phyloP scores from a whole-genome alignment of 164 flowering plant species.

The Euptelea pleiosperma region DNA sequence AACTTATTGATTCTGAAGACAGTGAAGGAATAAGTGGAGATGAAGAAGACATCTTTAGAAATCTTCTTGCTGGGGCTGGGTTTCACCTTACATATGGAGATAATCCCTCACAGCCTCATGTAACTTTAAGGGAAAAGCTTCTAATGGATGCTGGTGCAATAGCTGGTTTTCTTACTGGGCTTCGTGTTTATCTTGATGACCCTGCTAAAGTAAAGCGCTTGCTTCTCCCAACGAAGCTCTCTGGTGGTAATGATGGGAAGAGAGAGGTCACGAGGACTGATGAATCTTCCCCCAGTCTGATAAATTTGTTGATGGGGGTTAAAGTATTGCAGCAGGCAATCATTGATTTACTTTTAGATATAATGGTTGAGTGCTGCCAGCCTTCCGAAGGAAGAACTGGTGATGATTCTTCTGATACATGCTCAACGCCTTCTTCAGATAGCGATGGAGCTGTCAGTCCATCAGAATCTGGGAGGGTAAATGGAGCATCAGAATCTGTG shows the following conservation, averaged over 20 bases:
- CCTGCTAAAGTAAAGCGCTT: slow-evolving; percentile 95
- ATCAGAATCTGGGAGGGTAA: slow-evolving; percentile 53
- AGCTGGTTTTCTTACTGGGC: slow-evolving; percentile 96
- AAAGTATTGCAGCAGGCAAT: slow-evolving; percentile 98
- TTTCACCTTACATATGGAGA: slow-evolving; percentile 94
- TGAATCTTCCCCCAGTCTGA: slow-evolving; percentile 87
- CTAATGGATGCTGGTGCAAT: slow-evolving; percentile 99
- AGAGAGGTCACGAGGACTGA: slow-evolving; percentile 50
- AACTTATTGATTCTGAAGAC: slow-evolving; percentile 93
- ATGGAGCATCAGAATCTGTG: slow-evolving; percentile 77
- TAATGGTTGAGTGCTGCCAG: slow-evolving; percentile 99
- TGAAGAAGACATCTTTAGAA: slow-evolving; percentile 94
- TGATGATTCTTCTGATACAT: slow-evolving; percentile 52
- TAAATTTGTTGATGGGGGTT: slow-evolving; percentile 98
- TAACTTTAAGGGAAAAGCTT: slow-evolving; percentile 89
- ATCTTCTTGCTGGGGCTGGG: slow-evolving; percentile 92
- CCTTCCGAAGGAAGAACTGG: slow-evolving; percentile 75
- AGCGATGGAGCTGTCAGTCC: slow-evolving; percentile 45
- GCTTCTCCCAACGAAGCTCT: slow-evolving; percentile 93
- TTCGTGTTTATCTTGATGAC: slow-evolving; percentile 98
- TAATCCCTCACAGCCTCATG: slow-evolving; percentile 94
- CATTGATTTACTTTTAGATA: slow-evolving; percentile 88
- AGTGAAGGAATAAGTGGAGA: slow-evolving; percentile 98
- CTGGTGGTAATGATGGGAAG: slow-evolving; percentile 67
- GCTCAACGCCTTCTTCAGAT: slow-evolving; percentile 48